phyloP scores from a whole-genome alignment of 1,284 basidiomycete species.

The Omphalotus olearius region DNA sequence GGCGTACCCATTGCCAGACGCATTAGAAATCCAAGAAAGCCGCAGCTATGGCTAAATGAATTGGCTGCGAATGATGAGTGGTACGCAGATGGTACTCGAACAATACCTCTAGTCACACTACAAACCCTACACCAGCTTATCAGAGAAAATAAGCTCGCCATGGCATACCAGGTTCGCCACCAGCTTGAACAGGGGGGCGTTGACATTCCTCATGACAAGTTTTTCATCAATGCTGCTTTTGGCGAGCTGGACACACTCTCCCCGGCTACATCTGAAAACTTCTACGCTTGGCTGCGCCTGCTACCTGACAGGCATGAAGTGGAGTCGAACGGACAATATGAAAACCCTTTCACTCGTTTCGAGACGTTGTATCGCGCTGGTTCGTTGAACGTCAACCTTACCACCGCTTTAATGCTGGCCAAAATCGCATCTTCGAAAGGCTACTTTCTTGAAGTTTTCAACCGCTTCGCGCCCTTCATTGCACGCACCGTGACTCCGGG shows the following conservation, averaged over 20 bases:
- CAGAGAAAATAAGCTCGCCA: background rate
- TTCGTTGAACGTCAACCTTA: background rate
- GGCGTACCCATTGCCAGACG: background rate
- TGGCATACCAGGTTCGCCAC: conserved; percentile 5
- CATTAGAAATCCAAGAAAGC: background rate
- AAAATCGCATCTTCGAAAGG: conserved; percentile 11
- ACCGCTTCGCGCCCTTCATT: background rate
- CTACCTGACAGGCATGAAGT: conserved; percentile 2
- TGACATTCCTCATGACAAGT: conserved; percentile 5
- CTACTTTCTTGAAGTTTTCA: background rate
- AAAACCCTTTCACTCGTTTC: conserved; percentile 4
- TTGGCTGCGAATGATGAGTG: background rate
- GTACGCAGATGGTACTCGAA: background rate
- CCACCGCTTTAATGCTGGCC: background rate
- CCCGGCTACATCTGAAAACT: background rate
- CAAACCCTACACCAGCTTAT: conserved; percentile 7
- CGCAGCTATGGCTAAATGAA: conserved; percentile 4
- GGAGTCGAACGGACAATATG: background rate
- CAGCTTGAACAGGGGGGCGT: background rate
- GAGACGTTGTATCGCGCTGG: conserved; percentile 1
- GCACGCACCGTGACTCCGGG: background rate
- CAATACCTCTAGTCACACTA: background rate
- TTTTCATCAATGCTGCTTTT: conserved; percentile 7
- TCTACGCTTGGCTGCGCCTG: conserved; percentile 7
- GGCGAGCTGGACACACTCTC: conserved; percentile 4